Percentiles rank a stretch among this genome's conserved stretches.
phyloP scores from a whole-genome alignment of 495 filamentous ascomycete genomes.

The Penicillium crystallinum region DNA sequence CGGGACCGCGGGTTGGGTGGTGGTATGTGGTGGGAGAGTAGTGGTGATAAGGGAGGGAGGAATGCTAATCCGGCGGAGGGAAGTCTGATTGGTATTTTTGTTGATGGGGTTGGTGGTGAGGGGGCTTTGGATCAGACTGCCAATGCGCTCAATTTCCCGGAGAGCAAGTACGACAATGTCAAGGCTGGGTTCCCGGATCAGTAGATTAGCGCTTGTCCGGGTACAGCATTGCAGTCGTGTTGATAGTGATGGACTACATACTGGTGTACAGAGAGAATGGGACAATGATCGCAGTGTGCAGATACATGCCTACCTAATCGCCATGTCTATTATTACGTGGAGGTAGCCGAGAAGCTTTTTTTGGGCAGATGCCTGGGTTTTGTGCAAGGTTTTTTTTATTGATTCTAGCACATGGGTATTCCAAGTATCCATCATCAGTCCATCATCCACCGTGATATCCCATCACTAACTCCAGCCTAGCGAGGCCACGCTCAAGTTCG shows the following conservation, averaged over 20 bases:
- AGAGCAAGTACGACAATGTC: conserved; percentile 78
- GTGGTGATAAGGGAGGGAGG: conserved; percentile 60
- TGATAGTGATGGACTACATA: background rate
- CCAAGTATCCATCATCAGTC: conserved; percentile 13
- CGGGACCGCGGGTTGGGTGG: conserved; percentile 63
- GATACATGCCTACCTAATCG: background rate
- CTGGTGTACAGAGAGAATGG: background rate
- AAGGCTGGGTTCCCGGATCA: conserved; percentile 37
- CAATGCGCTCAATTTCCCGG: conserved; percentile 68
- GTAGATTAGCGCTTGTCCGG: background rate
- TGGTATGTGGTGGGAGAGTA: conserved; percentile 93
- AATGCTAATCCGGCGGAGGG: conserved; percentile 39
- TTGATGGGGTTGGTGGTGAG: conserved; percentile 46
- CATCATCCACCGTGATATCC: conserved; percentile 19
- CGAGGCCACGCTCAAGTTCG: conserved; percentile 19
- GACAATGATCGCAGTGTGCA: background rate
- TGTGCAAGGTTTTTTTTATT: conserved; percentile 19
- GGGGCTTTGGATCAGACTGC: conserved; percentile 50
- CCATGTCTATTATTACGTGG: conserved; percentile 12
- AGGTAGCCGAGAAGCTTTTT: background rate
- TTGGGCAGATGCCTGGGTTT: conserved; percentile 15
- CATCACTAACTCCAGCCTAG: conserved; percentile 18
- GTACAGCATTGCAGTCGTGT: background rate
- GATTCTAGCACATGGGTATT: conserved; percentile 13
- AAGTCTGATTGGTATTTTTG: conserved; percentile 59